A percentile compares a stretch with the other conserved stretches of the same genome.
Conservation (phyloP, 768 basidiomycete genomes). For the Coprinopsis cinerea region DNA sequence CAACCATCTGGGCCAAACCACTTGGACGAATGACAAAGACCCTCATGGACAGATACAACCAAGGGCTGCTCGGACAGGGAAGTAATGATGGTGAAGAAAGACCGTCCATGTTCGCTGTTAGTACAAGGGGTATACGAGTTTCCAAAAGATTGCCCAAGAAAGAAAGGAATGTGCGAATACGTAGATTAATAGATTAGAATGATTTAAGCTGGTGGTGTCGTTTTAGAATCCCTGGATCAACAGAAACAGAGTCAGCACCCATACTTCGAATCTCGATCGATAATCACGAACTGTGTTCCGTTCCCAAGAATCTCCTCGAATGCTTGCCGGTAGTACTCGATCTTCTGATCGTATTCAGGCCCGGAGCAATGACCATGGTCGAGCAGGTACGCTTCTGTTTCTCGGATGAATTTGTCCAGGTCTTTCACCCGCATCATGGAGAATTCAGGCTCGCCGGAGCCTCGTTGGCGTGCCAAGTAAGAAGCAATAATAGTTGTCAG, state of each 20-base stretch:
- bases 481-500: slow-evolving; percentile 63
- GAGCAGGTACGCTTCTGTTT: slow-evolving; percentile 49
- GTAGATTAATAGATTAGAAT: too few relatives aligned
- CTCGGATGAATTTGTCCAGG: slow-evolving; percentile 62
- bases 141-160: too few relatives aligned
- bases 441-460: slow-evolving; percentile 66
- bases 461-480: slow-evolving; percentile 64
- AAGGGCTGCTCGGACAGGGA: too few relatives aligned
- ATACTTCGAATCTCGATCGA: too few relatives aligned
- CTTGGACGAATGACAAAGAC: too few relatives aligned
- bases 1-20: too few relatives aligned
- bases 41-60: too few relatives aligned
- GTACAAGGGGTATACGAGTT: too few relatives aligned
- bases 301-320: slow-evolving; percentile 28
- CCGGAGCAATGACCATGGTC: slow-evolving; percentile 45
- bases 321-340: slow-evolving; percentile 15
- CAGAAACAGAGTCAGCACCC: too few relatives aligned
- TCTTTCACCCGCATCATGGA: slow-evolving; percentile 51
- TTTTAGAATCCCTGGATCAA: neutral
- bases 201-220: neutral
- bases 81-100: too few relatives aligned
- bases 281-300: slow-evolving; percentile 9
- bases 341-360: slow-evolving; percentile 28
- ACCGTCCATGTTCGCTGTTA: too few relatives aligned
- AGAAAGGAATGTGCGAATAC: too few relatives aligned